Evolutionary conservation across 1,139 yeast species (phyloP).

Genomic region (Zygosaccharomyces sapae): DNA sequence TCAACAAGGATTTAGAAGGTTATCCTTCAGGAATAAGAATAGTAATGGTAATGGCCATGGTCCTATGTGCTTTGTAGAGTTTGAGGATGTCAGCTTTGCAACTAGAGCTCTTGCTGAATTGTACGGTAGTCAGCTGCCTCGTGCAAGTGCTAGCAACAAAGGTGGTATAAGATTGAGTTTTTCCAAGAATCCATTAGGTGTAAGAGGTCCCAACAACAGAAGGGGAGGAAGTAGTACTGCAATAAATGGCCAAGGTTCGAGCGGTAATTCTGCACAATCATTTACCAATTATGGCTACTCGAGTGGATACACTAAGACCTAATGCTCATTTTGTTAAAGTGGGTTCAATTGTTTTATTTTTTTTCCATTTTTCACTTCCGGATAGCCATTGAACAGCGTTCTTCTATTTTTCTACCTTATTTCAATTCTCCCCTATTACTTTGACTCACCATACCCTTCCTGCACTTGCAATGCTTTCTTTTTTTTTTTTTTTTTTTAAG

Average conservation of each 20-base stretch:
- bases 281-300: conserved; percentile 17
- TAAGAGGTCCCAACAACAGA: conserved; percentile 54
- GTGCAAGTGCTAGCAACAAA: conserved; percentile 63
- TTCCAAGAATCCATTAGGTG: conserved; percentile 95
- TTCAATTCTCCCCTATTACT: neutral
- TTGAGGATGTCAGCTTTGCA: conserved; percentile 91
- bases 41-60: conserved; percentile 57
- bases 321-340: neutral
- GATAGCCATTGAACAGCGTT: neutral
- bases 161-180: conserved; percentile 94
- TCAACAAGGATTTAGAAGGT: conserved; percentile 89
- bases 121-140: conserved; percentile 78
- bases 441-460: conserved; percentile 1
- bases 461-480: neutral
- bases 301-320: conserved; percentile 13
- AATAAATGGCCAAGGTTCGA: conserved; percentile 16
- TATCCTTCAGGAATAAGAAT: conserved; percentile 78
- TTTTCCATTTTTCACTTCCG: neutral
- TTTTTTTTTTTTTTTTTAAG: neutral
- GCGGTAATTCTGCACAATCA: conserved; percentile 15
- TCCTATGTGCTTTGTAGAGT: conserved; percentile 98
- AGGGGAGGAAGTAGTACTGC: conserved; percentile 25
- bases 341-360: neutral
- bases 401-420: neutral
- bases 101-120: conserved; percentile 89